A percentile compares a stretch with the other conserved stretches of the same genome.
Evolutionary conservation across 352 stramenopile genomes (phyloP).

Genomic region (Phytophthora sansomeana): DNA sequence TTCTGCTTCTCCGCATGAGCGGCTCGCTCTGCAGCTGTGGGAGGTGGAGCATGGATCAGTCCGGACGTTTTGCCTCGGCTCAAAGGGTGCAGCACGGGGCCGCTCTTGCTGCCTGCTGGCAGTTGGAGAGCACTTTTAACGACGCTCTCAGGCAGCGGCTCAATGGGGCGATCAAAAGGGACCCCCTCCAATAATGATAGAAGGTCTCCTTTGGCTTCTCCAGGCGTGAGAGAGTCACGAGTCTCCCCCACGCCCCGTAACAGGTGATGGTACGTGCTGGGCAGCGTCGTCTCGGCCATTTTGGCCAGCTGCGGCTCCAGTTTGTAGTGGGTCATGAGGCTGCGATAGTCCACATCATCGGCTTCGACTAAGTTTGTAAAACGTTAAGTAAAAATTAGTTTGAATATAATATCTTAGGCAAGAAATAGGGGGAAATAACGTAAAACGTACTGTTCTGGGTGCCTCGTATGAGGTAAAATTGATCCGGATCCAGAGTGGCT

Average conservation of each 20-base stretch:
- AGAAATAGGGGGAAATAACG: not conserved
- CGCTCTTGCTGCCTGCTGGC: constrained; percentile 63
- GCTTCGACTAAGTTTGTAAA: constrained; percentile 47
- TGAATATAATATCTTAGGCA: constrained; percentile 5
- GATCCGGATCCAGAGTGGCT: constrained; percentile 47
- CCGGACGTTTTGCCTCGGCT: constrained; percentile 55
- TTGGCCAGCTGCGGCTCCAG: constrained; percentile 68
- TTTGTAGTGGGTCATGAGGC: constrained; percentile 74
- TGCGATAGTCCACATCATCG: constrained; percentile 65
- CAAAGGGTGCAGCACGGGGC: constrained; percentile 58
- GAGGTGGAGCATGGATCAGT: constrained; percentile 72
- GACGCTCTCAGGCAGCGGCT: constrained; percentile 72
- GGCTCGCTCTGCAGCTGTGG: constrained; percentile 44
- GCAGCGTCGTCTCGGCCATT: constrained; percentile 67
- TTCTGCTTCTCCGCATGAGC: constrained; percentile 59
- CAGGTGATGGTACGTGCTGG: constrained; percentile 76
- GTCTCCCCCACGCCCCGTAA: constrained; percentile 71
- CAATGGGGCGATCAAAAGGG: constrained; percentile 82
- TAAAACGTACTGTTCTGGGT: constrained; percentile 58
- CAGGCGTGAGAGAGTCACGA: constrained; percentile 44
- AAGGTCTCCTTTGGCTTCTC: constrained; percentile 58
- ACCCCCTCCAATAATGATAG: constrained; percentile 70
- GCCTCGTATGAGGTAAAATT: constrained; percentile 71
- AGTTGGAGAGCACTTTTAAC: constrained; percentile 80
- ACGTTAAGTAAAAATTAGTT: not conserved